These are phyloP conservation scores for Exophiala dermatitidis DNA, from an alignment of 2,329 filamentous ascomycete species.

Conservation along the genomic window DNA sequence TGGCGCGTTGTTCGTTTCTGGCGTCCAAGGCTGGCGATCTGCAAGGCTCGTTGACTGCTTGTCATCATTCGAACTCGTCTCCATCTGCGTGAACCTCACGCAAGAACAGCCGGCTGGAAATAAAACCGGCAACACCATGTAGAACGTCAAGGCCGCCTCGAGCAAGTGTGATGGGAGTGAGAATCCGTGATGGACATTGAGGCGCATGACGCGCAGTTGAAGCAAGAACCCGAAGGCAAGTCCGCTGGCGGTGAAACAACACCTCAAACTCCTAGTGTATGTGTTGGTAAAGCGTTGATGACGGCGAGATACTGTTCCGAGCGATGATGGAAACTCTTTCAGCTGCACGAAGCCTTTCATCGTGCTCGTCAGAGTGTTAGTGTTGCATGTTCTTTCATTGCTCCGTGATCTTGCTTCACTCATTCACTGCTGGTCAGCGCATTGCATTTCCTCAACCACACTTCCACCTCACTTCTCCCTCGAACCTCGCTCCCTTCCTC, in stretches of 20 bases:
- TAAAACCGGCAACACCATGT: not conserved
- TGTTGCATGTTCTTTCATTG: not conserved
- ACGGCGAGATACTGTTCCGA: too few relatives aligned
- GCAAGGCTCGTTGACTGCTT: slow-evolving; percentile 1
- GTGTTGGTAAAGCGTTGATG: slow-evolving; percentile 5
- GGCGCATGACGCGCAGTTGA: not conserved
- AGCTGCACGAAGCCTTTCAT: not conserved
- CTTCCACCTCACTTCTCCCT: slow-evolving; percentile 1
- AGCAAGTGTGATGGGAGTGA: not conserved
- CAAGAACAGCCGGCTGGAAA: not conserved
- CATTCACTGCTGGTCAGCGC: not conserved
- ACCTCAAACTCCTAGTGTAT: slow-evolving; percentile 18
- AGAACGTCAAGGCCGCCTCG: not conserved
- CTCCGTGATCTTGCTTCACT: not conserved
- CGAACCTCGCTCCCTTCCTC: slow-evolving; percentile 4
- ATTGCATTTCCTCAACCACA: not conserved
- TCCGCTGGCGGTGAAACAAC: slow-evolving; percentile 15
- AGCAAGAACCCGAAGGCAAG: slow-evolving; percentile 12
- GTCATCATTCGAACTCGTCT: not conserved
- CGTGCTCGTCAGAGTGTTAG: not conserved
- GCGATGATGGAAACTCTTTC: too few relatives aligned
- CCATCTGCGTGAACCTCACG: not conserved
- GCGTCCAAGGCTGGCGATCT: slow-evolving; percentile 1
- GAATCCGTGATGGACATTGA: not conserved
- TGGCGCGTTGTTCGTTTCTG: slow-evolving; percentile 4